phyloP scores from a whole-genome alignment of 2,329 filamentous ascomycete genomes.

The Fusarium secorum region DNA sequence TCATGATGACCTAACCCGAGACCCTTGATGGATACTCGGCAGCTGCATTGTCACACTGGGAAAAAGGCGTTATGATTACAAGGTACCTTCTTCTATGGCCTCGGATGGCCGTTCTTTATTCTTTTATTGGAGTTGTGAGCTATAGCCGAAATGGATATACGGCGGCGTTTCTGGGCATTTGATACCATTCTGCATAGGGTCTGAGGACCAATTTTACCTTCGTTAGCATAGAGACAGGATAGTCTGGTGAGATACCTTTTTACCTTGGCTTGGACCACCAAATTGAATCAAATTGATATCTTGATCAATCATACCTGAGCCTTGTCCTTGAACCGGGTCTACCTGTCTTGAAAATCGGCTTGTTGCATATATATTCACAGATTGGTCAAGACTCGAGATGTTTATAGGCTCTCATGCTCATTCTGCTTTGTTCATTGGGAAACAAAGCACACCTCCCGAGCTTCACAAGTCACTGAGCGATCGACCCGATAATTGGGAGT shows the following conservation, averaged over 20 bases:
- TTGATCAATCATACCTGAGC: neutral
- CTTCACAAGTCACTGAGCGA: neutral
- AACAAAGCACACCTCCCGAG: neutral
- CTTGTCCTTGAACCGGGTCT: neutral
- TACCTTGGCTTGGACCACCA: constrained; percentile 1
- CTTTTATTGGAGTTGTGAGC: constrained; percentile 29
- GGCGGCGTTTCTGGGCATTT: constrained; percentile 37
- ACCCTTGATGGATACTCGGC: constrained; percentile 10
- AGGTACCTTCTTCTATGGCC: constrained; percentile 2
- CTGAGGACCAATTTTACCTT: constrained; percentile 29
- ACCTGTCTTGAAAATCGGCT: neutral
- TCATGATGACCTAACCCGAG: constrained; percentile 13
- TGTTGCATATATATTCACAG: neutral
- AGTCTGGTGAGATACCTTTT: constrained; percentile 24
- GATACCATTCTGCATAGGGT: constrained; percentile 41
- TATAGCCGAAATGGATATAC: constrained; percentile 17
- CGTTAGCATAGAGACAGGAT: constrained; percentile 25
- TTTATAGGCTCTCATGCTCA: neutral
- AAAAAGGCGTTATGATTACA: constrained; percentile 18
- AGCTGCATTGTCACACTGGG: constrained; percentile 11
- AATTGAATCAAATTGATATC: constrained; percentile 19
- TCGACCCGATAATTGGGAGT: neutral
- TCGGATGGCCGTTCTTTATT: constrained; percentile 6
- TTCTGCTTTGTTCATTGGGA: neutral
- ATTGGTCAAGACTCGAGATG: neutral